These are phyloP conservation scores for Leishmania tropica DNA, from an alignment of 208 protist genomes.

Conservation along the genomic window DNA sequence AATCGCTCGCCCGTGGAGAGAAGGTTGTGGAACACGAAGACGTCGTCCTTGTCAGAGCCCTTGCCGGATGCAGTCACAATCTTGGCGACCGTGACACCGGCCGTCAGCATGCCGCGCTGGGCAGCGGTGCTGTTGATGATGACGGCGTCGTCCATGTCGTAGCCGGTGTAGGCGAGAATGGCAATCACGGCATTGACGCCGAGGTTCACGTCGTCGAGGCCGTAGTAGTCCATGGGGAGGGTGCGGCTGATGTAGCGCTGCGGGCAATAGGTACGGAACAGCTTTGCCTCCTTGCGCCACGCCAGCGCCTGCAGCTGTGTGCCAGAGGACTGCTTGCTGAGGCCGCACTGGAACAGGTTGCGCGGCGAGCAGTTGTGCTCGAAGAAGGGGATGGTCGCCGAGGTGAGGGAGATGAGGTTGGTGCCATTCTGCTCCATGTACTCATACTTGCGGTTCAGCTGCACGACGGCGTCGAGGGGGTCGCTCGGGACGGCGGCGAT, in stretches of 20 bases:
- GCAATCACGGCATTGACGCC: slow-evolving; percentile 99
- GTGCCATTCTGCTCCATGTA: slow-evolving; percentile 96
- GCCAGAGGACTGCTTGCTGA: slow-evolving; percentile 99
- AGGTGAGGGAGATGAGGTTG: slow-evolving; percentile 97
- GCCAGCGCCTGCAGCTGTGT: slow-evolving; percentile 92
- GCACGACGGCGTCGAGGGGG: slow-evolving; percentile 74
- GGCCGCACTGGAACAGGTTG: slow-evolving; percentile 99
- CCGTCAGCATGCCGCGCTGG: slow-evolving; percentile 98
- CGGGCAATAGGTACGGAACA: slow-evolving; percentile 97
- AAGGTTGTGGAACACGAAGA: slow-evolving; percentile 89
- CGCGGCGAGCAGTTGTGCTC: slow-evolving; percentile 99
- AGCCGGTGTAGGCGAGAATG: slow-evolving; percentile 99
- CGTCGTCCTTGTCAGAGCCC: slow-evolving; percentile 50
- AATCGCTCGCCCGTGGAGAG: slow-evolving; percentile 71
- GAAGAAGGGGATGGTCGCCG: slow-evolving; percentile 99
- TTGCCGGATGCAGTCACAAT: slow-evolving; percentile 64
- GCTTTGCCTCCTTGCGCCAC: slow-evolving; percentile 98
- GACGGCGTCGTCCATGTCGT: slow-evolving; percentile 99
- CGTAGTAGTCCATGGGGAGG: slow-evolving; percentile 92
- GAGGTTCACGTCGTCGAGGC: slow-evolving; percentile 97
- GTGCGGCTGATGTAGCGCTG: slow-evolving; percentile 97
- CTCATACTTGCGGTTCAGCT: slow-evolving; percentile 82
- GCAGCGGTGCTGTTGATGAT: slow-evolving; percentile 99
- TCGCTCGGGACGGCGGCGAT: slow-evolving; percentile 94
- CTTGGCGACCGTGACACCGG: slow-evolving; percentile 94